Conservation (phyloP, 495 filamentous ascomycete species). For the Aspergillus bertholletiae region DNA sequence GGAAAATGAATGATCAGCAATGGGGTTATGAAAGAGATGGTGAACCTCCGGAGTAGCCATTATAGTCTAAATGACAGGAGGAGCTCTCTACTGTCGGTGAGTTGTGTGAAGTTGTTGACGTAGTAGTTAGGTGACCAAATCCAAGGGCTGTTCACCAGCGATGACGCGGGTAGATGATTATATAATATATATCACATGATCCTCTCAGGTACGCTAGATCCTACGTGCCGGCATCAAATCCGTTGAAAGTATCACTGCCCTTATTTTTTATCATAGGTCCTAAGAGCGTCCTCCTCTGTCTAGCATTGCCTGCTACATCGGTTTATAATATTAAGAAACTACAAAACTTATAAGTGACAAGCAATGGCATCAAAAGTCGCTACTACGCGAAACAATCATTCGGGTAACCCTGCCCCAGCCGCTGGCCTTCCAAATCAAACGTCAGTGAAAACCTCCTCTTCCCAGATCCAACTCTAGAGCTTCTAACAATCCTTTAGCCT, state of each 20-base stretch:
- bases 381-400: slow-evolving; percentile 33
- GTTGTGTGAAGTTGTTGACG: slow-evolving; percentile 4
- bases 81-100: slow-evolving; percentile 95
- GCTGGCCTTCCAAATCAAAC: slow-evolving; percentile 64
- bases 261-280: background rate
- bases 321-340: background rate
- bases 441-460: slow-evolving; percentile 41
- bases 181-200: slow-evolving; percentile 26
- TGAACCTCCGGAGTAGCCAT: slow-evolving; percentile 90
- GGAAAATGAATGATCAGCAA: slow-evolving; percentile 97
- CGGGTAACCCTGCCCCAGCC: slow-evolving; percentile 28
- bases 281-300: background rate
- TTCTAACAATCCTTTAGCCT: slow-evolving; percentile 54
- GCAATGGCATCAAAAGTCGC: slow-evolving; percentile 40
- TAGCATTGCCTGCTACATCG: background rate
- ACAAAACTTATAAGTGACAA: background rate
- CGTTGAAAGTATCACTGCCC: background rate
- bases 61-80: slow-evolving; percentile 74
- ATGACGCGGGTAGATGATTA: slow-evolving; percentile 26
- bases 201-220: background rate
- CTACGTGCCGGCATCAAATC: background rate
- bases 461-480: background rate
- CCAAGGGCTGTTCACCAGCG: too few species aligned
- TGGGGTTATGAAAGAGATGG: slow-evolving; percentile 94
- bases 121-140: too few species aligned